Base-by-base conservation (phyloP, 2,329 filamentous ascomycete genomes). In the Byssochlamys sp. region DNA sequence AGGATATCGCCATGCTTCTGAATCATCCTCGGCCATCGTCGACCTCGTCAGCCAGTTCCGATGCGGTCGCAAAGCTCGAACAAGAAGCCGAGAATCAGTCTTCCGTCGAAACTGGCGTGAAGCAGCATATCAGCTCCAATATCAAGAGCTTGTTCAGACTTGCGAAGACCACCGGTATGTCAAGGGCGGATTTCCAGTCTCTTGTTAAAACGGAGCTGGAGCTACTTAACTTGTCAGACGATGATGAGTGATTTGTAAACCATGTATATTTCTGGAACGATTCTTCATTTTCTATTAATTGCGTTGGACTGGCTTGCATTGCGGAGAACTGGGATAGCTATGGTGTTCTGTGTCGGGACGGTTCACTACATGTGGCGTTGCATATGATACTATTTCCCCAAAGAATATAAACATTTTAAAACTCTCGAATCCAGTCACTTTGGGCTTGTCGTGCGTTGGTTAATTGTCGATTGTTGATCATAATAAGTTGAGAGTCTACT, bases 71-170 rank as follows among this genome's bases (percentile, higher is more conserved):
- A 49, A 77, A 71, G 48, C 68, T 86, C 49, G 84, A 86, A 64
- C 71, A 78, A 28, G 72, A 78, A 56, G 81, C 81, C 1, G 76
- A 77, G 59, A 76, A 66, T 39, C 75, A 76, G 60, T 80, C 80
- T 2, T 73, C 79, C n/a, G 81, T 80, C 1, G 83, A 85, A 65
- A 70, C 82, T 9, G 84, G 80, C 2, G 81, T 86, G 53, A 81
- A 83, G 63, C 82, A 84, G 66, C 84, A 87, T 63, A 84, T 87
- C 57, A 78, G 81, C 60, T 82, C 81, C 1, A 83, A 81, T 62
- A 77, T 87, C 63, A 86, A 86, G 73, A 84, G 81, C 65, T 68
- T 87, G 66, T 86, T 82, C 69, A 78, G 83, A 2, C 68, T 87
- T 56, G 83, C 83, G 1, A 80, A 76, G 63, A 77, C 77, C 27